Evolutionary conservation across 352 stramenopile species (phyloP).

Genomic region (Phytophthora sansomeana): DNA sequence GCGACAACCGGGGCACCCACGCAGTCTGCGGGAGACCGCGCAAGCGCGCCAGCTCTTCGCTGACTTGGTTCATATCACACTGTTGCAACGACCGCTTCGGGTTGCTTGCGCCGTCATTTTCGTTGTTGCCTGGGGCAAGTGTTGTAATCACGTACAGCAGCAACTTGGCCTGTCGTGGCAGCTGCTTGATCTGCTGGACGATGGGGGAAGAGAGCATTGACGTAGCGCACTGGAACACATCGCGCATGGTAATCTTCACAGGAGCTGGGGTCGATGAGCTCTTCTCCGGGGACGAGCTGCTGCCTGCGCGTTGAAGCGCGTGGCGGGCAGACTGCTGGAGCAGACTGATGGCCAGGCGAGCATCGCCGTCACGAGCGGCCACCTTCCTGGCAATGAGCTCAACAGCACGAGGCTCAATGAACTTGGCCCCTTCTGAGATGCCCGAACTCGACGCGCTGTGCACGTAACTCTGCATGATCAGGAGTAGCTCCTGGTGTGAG

Average conservation of each 20-base stretch:
- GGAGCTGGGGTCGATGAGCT: background rate
- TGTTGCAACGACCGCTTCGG: constrained; percentile 16
- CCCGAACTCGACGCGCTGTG: constrained; percentile 14
- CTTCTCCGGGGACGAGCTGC: constrained; percentile 1
- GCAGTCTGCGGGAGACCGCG: constrained; percentile 43
- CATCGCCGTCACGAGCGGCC: constrained; percentile 71
- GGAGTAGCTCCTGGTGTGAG: constrained; percentile 50
- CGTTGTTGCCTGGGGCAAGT: constrained; percentile 49
- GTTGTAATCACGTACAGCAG: constrained; percentile 71
- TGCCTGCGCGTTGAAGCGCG: constrained; percentile 31
- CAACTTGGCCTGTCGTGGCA: constrained; percentile 72
- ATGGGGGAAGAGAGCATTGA: constrained; percentile 52
- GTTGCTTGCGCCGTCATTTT: constrained; percentile 9
- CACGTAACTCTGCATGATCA: constrained; percentile 59
- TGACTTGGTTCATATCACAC: constrained; percentile 56
- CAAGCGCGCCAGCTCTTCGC: constrained; percentile 55
- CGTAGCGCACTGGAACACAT: constrained; percentile 55
- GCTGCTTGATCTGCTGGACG: constrained; percentile 64
- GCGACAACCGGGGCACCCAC: constrained; percentile 67
- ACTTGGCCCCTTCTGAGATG: background rate
- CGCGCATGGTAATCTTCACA: constrained; percentile 45
- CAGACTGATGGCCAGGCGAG: constrained; percentile 63
- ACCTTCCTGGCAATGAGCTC: constrained; percentile 78
- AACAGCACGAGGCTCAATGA: constrained; percentile 58
- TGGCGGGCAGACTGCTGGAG: constrained; percentile 66